phyloP scores from a whole-genome alignment of 1,139 yeast species.

The Chernovozyma sophiae-reginae region DNA sequence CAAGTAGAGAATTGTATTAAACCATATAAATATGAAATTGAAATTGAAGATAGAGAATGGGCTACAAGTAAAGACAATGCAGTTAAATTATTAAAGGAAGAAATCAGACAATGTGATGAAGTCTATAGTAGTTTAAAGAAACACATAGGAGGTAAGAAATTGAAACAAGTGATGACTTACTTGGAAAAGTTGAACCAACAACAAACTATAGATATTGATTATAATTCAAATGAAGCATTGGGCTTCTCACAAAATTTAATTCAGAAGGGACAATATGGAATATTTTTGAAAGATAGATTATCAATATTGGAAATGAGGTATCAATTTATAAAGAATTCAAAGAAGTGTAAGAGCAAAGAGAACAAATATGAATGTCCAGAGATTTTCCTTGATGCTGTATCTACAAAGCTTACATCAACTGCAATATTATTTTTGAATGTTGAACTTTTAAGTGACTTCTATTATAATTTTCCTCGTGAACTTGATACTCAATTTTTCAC shows the following conservation, averaged over 20 bases:
- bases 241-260: slow-evolving; percentile 74
- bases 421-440: slow-evolving; percentile 92
- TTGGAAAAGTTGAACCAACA: slow-evolving; percentile 48
- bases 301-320: slow-evolving; percentile 70
- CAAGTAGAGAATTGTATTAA: slow-evolving; percentile 98
- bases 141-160: slow-evolving; percentile 76
- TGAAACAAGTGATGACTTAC: slow-evolving; percentile 77
- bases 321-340: slow-evolving; percentile 68
- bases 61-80: slow-evolving; percentile 75
- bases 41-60: slow-evolving; percentile 96
- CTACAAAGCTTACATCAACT: slow-evolving; percentile 86
- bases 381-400: slow-evolving; percentile 85
- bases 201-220: slow-evolving; percentile 41
- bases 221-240: slow-evolving; percentile 56
- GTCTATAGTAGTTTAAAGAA: slow-evolving; percentile 60
- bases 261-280: slow-evolving; percentile 75
- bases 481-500: slow-evolving; percentile 71
- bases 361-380: slow-evolving; percentile 94
- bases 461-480: slow-evolving; percentile 93
- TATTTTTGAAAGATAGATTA: slow-evolving; percentile 76
- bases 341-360: slow-evolving; percentile 68
- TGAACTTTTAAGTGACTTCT: slow-evolving; percentile 88
- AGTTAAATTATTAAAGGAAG: slow-evolving; percentile 70
- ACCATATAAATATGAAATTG: slow-evolving; percentile 96
- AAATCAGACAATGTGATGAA: slow-evolving; percentile 74